Conservation (phyloP, 768 basidiomycete genomes). For the Dentipellis fragilis region DNA sequence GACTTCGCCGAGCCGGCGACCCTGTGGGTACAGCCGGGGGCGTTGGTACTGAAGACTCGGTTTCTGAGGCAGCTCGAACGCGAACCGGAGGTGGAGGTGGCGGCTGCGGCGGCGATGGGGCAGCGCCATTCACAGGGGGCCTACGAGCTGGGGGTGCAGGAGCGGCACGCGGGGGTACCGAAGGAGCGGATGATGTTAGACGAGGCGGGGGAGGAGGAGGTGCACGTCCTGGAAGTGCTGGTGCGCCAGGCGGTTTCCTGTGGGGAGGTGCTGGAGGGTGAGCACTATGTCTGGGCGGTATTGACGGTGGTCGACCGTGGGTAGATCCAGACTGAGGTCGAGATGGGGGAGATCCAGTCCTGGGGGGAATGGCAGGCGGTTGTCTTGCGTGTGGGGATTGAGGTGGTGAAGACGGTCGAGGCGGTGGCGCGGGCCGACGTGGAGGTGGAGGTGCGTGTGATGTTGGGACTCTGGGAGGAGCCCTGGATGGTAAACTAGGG, state of each 20-base stretch:
- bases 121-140: not conserved
- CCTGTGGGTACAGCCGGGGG: not conserved
- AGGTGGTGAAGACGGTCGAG: slow-evolving; percentile 28
- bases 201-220: slow-evolving; percentile 12
- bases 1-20: slow-evolving; percentile 10
- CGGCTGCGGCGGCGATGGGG: not conserved
- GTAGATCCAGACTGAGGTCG: slow-evolving; percentile 5
- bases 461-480: slow-evolving; percentile 22
- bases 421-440: slow-evolving; percentile 12
- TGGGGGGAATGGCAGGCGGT: slow-evolving; percentile 15
- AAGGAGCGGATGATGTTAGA: slow-evolving; percentile 9
- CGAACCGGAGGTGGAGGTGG: slow-evolving; percentile 21
- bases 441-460: slow-evolving; percentile 25
- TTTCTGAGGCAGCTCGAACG: slow-evolving; percentile 12
- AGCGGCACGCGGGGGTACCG: slow-evolving; percentile 3
- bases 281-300: slow-evolving; percentile 7
- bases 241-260: slow-evolving; percentile 8
- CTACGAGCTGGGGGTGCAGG: slow-evolving; percentile 6
- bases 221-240: slow-evolving; percentile 2
- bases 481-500: slow-evolving; percentile 11
- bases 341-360: slow-evolving; percentile 15
- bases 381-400: slow-evolving; percentile 5
- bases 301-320: slow-evolving; percentile 4
- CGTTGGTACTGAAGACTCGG: not conserved
- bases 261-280: slow-evolving; percentile 7